phyloP scores from a whole-genome alignment of 352 stramenopile species.

The Phytophthora capsici region DNA sequence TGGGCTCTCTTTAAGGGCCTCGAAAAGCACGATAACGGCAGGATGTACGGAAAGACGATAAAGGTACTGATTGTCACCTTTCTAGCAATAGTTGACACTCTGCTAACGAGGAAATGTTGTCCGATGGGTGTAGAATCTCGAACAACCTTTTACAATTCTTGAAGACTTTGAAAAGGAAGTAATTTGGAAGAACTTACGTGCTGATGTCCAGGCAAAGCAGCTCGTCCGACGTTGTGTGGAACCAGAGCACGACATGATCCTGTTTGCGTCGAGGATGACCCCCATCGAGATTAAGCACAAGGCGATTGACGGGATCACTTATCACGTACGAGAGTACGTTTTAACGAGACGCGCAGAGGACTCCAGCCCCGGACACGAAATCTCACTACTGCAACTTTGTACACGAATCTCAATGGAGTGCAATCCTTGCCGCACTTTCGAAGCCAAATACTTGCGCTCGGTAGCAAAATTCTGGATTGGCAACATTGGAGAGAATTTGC shows the following conservation, averaged over 20 bases:
- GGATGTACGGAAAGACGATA: conserved; percentile 17
- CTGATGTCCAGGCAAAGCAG: conserved; percentile 21
- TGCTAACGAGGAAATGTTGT: not conserved
- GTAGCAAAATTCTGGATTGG: conserved; percentile 47
- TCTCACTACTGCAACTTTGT: conserved; percentile 53
- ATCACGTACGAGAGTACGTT: conserved; percentile 20
- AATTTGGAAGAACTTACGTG: conserved; percentile 16
- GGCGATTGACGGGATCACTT: conserved; percentile 7
- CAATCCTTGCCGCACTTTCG: conserved; percentile 18
- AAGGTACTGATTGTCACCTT: conserved; percentile 10
- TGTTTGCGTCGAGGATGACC: conserved; percentile 15
- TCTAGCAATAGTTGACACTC: not conserved
- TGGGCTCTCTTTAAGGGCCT: conserved; percentile 33
- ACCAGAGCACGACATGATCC: conserved; percentile 14
- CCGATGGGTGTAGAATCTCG: conserved; percentile 14
- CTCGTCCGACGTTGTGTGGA: conserved; percentile 22
- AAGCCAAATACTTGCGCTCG: conserved; percentile 31
- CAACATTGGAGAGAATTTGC: conserved; percentile 36
- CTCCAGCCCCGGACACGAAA: conserved; percentile 19
- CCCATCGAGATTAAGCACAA: conserved; percentile 25
- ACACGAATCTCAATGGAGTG: conserved; percentile 52
- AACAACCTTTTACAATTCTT: conserved; percentile 22
- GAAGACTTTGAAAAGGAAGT: conserved; percentile 26
- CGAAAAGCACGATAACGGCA: conserved; percentile 27
- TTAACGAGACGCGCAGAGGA: conserved; percentile 37